A percentile compares a stretch with the other conserved stretches of the same genome.
These are phyloP conservation scores for Baeospora myosura DNA, from an alignment of 1,284 basidiomycete genomes.

Conservation along the genomic window DNA sequence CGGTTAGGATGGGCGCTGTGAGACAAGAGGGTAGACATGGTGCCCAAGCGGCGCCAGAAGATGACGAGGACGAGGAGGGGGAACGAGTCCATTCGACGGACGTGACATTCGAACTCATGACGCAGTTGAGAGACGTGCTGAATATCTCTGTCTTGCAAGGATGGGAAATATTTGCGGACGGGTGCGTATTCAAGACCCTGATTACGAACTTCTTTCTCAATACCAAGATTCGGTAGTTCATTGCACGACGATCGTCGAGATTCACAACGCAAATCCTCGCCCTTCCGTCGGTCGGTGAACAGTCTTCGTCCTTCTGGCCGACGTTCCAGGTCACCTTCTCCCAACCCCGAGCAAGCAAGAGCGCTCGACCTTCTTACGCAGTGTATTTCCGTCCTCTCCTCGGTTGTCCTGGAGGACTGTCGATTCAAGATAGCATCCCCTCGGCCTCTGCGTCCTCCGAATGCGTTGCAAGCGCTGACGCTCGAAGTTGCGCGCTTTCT, in stretches of 20 bases:
- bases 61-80: constrained; percentile 42
- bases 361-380: constrained; percentile 46
- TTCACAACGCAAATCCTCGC: constrained; percentile 26
- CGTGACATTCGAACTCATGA: constrained; percentile 52
- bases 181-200: constrained; percentile 28
- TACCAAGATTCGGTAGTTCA: too few relatives aligned
- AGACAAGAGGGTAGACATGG: constrained; percentile 13
- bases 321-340: constrained; percentile 47
- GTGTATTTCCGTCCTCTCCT: constrained; percentile 55
- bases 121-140: constrained; percentile 54
- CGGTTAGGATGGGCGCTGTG: constrained; percentile 30
- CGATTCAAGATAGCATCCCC: constrained; percentile 50
- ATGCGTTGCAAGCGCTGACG: constrained; percentile 54
- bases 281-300: constrained; percentile 39
- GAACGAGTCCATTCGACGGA: constrained; percentile 47
- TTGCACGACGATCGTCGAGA: constrained; percentile 18
- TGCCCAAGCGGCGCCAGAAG: constrained; percentile 25
- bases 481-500: constrained; percentile 61
- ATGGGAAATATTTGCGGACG: constrained; percentile 51
- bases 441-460: constrained; percentile 53
- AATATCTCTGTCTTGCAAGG: constrained; percentile 45
- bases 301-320: constrained; percentile 26
- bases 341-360: constrained; percentile 21
- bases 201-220: too few relatives aligned
- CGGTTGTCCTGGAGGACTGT: constrained; percentile 62